Evolutionary conservation across 768 basidiomycete species (phyloP).

Genomic region (Russula abietina): DNA sequence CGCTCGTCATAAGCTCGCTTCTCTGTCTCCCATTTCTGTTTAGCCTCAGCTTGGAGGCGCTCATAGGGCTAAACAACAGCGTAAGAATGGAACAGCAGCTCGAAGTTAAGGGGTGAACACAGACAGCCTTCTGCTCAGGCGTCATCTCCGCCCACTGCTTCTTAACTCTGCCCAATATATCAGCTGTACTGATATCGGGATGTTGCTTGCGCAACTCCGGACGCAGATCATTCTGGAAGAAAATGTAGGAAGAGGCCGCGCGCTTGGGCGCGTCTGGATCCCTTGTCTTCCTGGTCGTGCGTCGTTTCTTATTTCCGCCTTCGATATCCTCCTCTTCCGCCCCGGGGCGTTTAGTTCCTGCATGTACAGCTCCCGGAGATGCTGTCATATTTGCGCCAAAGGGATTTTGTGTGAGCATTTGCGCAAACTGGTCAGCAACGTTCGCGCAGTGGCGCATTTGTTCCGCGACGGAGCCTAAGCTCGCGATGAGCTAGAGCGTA

Average conservation of each 20-base stretch:
- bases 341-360: conserved; percentile 47
- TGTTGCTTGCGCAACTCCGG: conserved; percentile 59
- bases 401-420: conserved; percentile 38
- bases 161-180: conserved; percentile 66
- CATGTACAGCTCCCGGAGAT: neutral
- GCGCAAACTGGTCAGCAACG: conserved; percentile 55
- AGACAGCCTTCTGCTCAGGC: conserved; percentile 66
- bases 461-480: conserved; percentile 52
- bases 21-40: conserved; percentile 55
- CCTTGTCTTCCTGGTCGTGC: conserved; percentile 57
- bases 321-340: conserved; percentile 27
- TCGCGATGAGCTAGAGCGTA: conserved; percentile 44
- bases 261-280: conserved; percentile 95
- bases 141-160: conserved; percentile 68
- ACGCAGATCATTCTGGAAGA: conserved; percentile 91
- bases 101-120: conserved; percentile 28
- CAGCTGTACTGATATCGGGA: conserved; percentile 61
- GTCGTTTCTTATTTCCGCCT: conserved; percentile 43
- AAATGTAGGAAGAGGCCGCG: conserved; percentile 85
- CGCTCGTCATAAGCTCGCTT: conserved; percentile 62
- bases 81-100: conserved; percentile 18
- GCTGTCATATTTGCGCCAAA: conserved; percentile 26
- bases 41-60: conserved; percentile 48
- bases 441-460: conserved; percentile 58
- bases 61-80: conserved; percentile 45